Base-by-base conservation (phyloP, 2,329 filamentous ascomycete species). In the Fusarium xyrophilum region DNA sequence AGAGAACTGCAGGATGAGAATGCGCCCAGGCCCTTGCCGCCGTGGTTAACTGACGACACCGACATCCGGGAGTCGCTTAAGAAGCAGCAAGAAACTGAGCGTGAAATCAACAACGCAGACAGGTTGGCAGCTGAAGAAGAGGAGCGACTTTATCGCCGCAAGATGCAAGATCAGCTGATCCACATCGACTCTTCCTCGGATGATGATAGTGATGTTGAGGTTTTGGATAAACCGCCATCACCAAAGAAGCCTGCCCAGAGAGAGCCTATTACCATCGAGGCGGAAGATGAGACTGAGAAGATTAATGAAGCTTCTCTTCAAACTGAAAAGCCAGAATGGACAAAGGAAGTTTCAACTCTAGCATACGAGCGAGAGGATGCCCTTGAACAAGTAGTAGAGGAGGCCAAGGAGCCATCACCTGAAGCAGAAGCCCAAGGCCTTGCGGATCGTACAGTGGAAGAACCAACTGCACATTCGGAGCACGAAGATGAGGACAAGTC, bases 1-100 rank as follows among this genome's bases (percentile, higher is more conserved):
- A 86, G 82, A 67, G 82, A 84, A 25, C 60, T 71, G 6, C 74
- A 77, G 13, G 73, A 76, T 71, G 74, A 83, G 65, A 76, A 83
- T 76, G 78, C 76, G 6, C 82, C 85, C 2, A 83, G 81, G n/a
- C 89, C 90, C 1, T 75, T 95, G 11, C 92, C 92, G 2, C 92
- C 92, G 1, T 96, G 92, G 92, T 85, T 96, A 73, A 80, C 81
- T 5, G 86, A 88, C 65, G 79, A 88, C 9, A 83, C 84, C 4
- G 91, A 93, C 60, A 88, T 94, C 33, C 84, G 90, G 63, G 85
- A 89, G 51, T 84, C 85, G 28, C 78, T 89, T 63, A 86, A 85
- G 70, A 85, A 87, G 59, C 86, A 88, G 78, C 85, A 79, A 68
- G 85, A 80, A 72, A 82, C 77, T 48, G 86, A 90, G 50, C 79